Evolutionary conservation across 495 filamentous ascomycete genomes (phyloP).

Genomic region (Entonaema liquescens): DNA sequence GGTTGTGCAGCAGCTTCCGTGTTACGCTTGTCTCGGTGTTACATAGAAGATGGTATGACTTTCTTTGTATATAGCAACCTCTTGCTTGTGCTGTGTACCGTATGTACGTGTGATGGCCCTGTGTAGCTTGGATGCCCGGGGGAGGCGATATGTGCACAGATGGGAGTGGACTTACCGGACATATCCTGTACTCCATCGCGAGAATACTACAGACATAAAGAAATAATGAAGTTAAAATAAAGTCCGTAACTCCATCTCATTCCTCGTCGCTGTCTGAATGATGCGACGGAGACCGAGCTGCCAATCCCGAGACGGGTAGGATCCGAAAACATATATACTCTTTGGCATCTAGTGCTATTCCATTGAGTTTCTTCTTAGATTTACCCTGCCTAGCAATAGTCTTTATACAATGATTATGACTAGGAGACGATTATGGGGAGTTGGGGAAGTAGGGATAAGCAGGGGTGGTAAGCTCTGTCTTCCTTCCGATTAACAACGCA

Average conservation of each 20-base stretch:
- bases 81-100: not conserved
- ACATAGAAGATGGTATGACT: too few species aligned
- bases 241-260: slow-evolving; percentile 1
- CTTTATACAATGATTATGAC: not conserved
- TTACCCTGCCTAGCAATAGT: not conserved
- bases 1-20: slow-evolving; percentile 8
- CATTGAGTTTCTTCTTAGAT: not conserved
- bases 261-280: slow-evolving; percentile 6
- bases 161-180: not conserved
- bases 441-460: not conserved
- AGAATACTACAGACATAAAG: too few species aligned
- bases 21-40: not conserved
- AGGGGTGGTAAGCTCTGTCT: not conserved
- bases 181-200: not conserved
- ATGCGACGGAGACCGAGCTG: slow-evolving; percentile 29
- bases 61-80: not conserved
- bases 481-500: not conserved
- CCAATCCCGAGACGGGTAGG: slow-evolving; percentile 15
- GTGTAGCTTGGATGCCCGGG: not conserved
- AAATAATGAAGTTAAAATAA: not conserved
- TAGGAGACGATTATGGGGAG: not conserved
- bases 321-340: slow-evolving; percentile 30
- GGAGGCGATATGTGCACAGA: not conserved
- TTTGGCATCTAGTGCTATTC: slow-evolving; percentile 21
- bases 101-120: not conserved